Base-by-base conservation (phyloP, 2,329 filamentous ascomycete genomes). In the Pseudocercospora fuligena region DNA sequence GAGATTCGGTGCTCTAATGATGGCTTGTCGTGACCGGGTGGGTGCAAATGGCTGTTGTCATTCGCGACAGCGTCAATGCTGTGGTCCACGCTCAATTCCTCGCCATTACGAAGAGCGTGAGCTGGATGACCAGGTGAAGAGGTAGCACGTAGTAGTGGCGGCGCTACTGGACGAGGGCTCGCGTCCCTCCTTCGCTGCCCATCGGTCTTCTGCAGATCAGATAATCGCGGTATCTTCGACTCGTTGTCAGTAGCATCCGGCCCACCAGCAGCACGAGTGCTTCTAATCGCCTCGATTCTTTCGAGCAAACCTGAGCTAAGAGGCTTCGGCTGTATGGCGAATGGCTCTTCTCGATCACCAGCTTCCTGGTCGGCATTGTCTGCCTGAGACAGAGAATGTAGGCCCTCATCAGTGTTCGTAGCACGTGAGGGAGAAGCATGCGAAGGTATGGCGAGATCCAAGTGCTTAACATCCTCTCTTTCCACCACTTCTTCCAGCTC, bases 1-100 rank as follows among this genome's bases (percentile, higher is more conserved):
- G 89, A 89, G 12, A 97, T 83, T 73, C 92, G 93, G 79, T 92
- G 94, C 69, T 97, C 92, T 1, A 61, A 21, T 4, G 46, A 59
- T n/a, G 56, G 56, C 56, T 58, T 58, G 9, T 58, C 56, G 11
- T 40, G 29, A 9, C 56, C 21, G 47, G 54, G 27, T 25, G 61
- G 67, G 46, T 21, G 56, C n/a, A 36, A 25, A 27, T 40, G 56
- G 29, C 36, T 12, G 21, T 19, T 29, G 47, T 47, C 60, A 27
- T 59, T 63, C 78, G 66, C 66, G 11, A 72, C 57, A 27, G 70
- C 56, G 53, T 75, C 74, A 21, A 72, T 70, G 53, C 62, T 71
- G 29, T 65, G 64, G 14, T 71, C 68, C 8, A 65, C 36, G 5
- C 23, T 65, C 43, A 70, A n/a, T 31, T 73, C 72, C 14, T 61